phyloP scores from a whole-genome alignment of 257 asterid species.

The Capsicum rhomboideum region DNA sequence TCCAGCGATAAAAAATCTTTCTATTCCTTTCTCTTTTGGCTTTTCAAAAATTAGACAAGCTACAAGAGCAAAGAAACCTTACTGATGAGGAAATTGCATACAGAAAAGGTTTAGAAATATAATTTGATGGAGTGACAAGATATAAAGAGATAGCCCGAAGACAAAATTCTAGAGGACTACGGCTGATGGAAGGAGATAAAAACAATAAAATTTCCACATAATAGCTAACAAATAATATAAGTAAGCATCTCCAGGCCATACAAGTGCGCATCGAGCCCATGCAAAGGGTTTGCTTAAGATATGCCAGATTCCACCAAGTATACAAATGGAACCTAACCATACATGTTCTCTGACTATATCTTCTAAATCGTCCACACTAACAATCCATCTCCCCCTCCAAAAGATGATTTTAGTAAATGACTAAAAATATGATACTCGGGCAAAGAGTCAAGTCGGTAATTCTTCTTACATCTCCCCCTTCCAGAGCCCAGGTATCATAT shows the following conservation, averaged over 20 bases:
- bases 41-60: background rate
- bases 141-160: background rate
- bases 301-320: too few relatives aligned
- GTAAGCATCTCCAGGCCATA: too few relatives aligned
- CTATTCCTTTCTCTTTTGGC: too few relatives aligned
- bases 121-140: background rate
- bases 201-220: background rate
- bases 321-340: too few relatives aligned
- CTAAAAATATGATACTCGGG: background rate
- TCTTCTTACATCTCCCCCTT: constrained; percentile 1
- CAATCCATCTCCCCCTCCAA: too few relatives aligned
- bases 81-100: background rate
- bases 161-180: background rate
- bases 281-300: too few relatives aligned
- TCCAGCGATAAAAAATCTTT: background rate
- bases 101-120: background rate
- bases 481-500: background rate
- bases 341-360: too few relatives aligned
- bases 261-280: too few relatives aligned
- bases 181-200: background rate
- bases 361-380: too few relatives aligned
- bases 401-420: too few relatives aligned
- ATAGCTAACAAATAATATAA: background rate
- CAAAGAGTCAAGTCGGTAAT: constrained; percentile 5
- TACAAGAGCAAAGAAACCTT: background rate